These are phyloP conservation scores for Fonsecaea multimorphosa DNA, from an alignment of 2,329 filamentous ascomycete species.

Conservation along the genomic window DNA sequence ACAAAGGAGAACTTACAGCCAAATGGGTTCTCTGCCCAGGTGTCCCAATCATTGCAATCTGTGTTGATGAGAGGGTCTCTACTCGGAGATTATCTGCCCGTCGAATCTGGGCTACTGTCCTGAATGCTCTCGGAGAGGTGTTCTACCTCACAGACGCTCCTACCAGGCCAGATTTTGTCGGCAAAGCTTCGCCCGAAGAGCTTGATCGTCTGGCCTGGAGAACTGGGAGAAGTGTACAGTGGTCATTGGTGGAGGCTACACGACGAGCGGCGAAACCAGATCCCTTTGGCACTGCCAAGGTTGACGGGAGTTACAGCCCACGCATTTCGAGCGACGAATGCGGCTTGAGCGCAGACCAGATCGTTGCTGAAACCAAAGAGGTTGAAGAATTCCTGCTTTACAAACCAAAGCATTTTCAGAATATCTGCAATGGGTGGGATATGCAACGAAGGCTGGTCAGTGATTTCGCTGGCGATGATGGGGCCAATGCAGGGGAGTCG, in stretches of 20 bases:
- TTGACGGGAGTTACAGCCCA: constrained; percentile 79
- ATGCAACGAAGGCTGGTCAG: constrained; percentile 86
- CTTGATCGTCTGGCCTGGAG: constrained; percentile 75
- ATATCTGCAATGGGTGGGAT: constrained; percentile 83
- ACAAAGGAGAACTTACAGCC: constrained; percentile 79
- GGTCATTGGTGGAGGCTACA: constrained; percentile 80
- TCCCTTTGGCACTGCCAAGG: constrained; percentile 70
- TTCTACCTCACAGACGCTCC: constrained; percentile 82
- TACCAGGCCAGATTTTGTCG: constrained; percentile 57
- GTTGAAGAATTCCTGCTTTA: constrained; percentile 77
- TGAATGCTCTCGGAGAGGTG: constrained; percentile 92
- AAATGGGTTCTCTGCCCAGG: constrained; percentile 91
- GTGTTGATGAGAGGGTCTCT: constrained; percentile 82
- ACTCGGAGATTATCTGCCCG: constrained; percentile 70
- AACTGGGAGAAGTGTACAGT: constrained; percentile 76
- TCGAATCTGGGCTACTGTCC: constrained; percentile 86
- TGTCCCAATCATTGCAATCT: constrained; percentile 84
- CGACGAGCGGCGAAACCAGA: constrained; percentile 74
- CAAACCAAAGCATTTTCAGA: constrained; percentile 78
- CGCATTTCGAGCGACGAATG: constrained; percentile 76
- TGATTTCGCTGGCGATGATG: constrained; percentile 84
- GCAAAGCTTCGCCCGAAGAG: constrained; percentile 57
- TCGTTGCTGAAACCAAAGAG: constrained; percentile 77
- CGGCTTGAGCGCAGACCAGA: constrained; percentile 72
- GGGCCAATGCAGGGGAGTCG: constrained; percentile 75